These are phyloP conservation scores for Diutina ranongensis DNA, from an alignment of 1,139 yeast species.

Conservation along the genomic window DNA sequence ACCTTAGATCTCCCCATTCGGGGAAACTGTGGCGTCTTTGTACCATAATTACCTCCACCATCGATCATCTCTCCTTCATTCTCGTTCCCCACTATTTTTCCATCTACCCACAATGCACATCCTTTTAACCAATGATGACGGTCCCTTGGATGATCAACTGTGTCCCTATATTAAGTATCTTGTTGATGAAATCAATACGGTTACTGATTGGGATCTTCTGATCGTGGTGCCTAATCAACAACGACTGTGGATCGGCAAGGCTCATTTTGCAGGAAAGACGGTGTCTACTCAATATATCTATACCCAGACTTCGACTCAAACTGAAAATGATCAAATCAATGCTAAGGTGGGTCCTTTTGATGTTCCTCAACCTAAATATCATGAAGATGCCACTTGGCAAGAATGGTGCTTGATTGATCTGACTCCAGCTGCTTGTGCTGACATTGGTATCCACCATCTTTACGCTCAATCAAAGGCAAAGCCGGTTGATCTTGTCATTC, in stretches of 20 bases:
- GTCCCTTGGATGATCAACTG: conserved; percentile 71
- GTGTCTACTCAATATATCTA: conserved; percentile 59
- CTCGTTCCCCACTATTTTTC: not conserved
- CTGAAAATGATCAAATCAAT: conserved; percentile 22
- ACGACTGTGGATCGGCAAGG: conserved; percentile 94
- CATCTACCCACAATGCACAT: conserved; percentile 22
- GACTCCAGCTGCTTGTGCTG: conserved; percentile 94
- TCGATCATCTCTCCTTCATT: too few species aligned
- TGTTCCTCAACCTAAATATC: conserved; percentile 20
- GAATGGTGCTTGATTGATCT: conserved; percentile 87
- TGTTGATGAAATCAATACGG: conserved; percentile 51
- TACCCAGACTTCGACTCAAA: conserved; percentile 28
- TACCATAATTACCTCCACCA: too few species aligned
- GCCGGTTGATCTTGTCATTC: conserved; percentile 73
- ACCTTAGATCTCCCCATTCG: too few species aligned
- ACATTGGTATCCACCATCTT: conserved; percentile 74
- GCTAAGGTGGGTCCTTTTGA: conserved; percentile 61
- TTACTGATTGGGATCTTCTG: conserved; percentile 77
- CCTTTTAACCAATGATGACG: conserved; percentile 82
- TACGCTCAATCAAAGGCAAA: conserved; percentile 22
- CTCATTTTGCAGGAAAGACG: conserved; percentile 83
- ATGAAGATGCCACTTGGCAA: conserved; percentile 23
- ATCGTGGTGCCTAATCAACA: conserved; percentile 68
- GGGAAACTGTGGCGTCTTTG: not conserved
- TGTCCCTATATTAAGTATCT: conserved; percentile 82